Conservation (phyloP, 345 rosid species). For the Boechera stricta region DNA sequence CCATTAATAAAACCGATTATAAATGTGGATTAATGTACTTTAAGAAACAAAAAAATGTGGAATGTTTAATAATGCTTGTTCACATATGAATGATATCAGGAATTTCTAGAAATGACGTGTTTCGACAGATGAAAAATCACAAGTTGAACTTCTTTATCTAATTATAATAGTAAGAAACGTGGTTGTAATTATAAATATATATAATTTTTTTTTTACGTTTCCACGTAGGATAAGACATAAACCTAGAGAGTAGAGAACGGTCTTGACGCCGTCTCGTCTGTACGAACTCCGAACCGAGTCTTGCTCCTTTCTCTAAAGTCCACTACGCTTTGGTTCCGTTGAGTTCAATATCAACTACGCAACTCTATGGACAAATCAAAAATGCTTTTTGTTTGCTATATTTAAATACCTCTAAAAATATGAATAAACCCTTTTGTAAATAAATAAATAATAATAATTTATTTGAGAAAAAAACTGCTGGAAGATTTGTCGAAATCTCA, state of each 20-base stretch:
- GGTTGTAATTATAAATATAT: conserved; percentile 13
- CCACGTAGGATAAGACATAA: conserved; percentile 34
- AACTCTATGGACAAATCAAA: neutral
- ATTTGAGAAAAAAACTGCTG: conserved; percentile 38
- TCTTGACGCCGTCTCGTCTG: conserved; percentile 19
- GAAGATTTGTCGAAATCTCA: conserved; percentile 46
- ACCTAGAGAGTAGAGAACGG: conserved; percentile 15
- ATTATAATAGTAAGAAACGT: neutral
- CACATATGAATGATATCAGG: conserved; percentile 3
- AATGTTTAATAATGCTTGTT: neutral
- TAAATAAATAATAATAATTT: neutral
- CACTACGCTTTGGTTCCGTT: neutral
- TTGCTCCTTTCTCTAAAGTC: conserved; percentile 23
- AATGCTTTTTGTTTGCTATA: conserved; percentile 29
- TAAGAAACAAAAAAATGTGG: neutral
- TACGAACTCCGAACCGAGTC: conserved; percentile 36
- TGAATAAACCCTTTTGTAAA: conserved; percentile 11
- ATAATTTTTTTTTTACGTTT: neutral
- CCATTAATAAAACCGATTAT: neutral
- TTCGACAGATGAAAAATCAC: no score
- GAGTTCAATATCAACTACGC: neutral
- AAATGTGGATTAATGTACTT: neutral
- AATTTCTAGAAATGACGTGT: conserved; percentile 11
- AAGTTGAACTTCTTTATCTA: no score
- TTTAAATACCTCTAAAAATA: conserved; percentile 37